phyloP scores from a whole-genome alignment of 192 early-diverging fungal genomes.

The Coemansia sp. region DNA sequence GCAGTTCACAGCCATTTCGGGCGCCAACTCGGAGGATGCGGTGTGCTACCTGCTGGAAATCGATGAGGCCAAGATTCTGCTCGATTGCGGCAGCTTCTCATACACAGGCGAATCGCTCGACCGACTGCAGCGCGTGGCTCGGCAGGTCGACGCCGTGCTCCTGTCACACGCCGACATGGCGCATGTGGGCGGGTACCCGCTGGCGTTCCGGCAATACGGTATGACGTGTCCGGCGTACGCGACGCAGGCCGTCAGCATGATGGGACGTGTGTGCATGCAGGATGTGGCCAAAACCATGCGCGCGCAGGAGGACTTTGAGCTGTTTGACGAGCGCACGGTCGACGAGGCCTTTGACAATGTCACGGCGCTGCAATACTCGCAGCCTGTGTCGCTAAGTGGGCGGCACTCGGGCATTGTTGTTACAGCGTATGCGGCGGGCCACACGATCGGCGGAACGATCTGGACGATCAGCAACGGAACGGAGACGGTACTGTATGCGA shows the following conservation, averaged over 20 bases:
- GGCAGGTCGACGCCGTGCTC: slow-evolving; percentile 84
- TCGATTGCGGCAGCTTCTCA: slow-evolving; percentile 94
- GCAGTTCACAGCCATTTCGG: slow-evolving; percentile 84
- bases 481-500: slow-evolving; percentile 91
- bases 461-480: slow-evolving; percentile 96
- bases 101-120: slow-evolving; percentile 69
- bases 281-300: slow-evolving; percentile 73
- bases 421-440: slow-evolving; percentile 88
- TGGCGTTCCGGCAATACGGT: slow-evolving; percentile 72
- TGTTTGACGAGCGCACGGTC: slow-evolving; percentile 77
- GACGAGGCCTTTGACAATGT: slow-evolving; percentile 82
- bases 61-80: slow-evolving; percentile 85
- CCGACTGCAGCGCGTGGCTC: slow-evolving; percentile 72
- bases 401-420: slow-evolving; percentile 74
- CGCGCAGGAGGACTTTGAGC: slow-evolving; percentile 65
- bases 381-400: slow-evolving; percentile 71
- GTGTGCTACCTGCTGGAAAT: slow-evolving; percentile 92
- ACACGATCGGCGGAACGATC: slow-evolving; percentile 92
- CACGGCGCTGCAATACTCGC: slow-evolving; percentile 77
- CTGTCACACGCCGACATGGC: slow-evolving; percentile 84
- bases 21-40: slow-evolving; percentile 78
- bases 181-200: slow-evolving; percentile 83
- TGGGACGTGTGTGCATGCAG: slow-evolving; percentile 81
- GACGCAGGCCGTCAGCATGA: slow-evolving; percentile 87
- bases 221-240: slow-evolving; percentile 85